phyloP scores from a whole-genome alignment of 352 stramenopile species.

The Phytophthora melonis region DNA sequence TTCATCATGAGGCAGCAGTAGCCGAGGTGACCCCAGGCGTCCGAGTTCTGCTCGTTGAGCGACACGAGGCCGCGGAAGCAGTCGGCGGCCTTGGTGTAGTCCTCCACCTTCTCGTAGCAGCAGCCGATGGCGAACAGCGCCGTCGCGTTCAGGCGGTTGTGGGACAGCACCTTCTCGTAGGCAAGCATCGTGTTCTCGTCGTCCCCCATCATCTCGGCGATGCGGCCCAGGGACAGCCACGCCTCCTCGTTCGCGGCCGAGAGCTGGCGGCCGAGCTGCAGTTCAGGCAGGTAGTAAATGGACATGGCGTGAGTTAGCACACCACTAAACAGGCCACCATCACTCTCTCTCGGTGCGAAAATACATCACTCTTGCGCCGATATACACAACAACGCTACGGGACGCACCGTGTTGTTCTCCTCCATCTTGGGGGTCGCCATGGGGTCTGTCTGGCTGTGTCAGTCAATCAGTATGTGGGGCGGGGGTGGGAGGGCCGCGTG shows the following conservation, averaged over 20 bases:
- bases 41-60: conserved; percentile 87
- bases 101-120: conserved; percentile 89
- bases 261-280: conserved; percentile 73
- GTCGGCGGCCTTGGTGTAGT: conserved; percentile 89
- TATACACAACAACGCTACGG: not conserved
- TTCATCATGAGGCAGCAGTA: conserved; percentile 93
- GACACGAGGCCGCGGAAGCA: conserved; percentile 88
- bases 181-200: conserved; percentile 90
- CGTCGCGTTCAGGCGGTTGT: conserved; percentile 88
- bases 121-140: conserved; percentile 87
- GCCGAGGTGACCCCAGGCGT: conserved; percentile 85
- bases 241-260: conserved; percentile 85
- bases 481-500: not conserved
- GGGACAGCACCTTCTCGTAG: conserved; percentile 89
- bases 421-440: conserved; percentile 87
- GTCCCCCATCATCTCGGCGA: conserved; percentile 92
- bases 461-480: not conserved
- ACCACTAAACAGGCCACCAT: conserved; percentile 3
- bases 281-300: not conserved
- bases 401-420: conserved; percentile 73
- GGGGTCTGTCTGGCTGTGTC: not conserved
- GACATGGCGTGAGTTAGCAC: not conserved
- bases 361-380: conserved; percentile 17
- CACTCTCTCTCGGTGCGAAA: conserved; percentile 20
- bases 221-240: conserved; percentile 83